phyloP scores from a whole-genome alignment of 1,139 yeast genomes.

The Candida sp. region DNA sequence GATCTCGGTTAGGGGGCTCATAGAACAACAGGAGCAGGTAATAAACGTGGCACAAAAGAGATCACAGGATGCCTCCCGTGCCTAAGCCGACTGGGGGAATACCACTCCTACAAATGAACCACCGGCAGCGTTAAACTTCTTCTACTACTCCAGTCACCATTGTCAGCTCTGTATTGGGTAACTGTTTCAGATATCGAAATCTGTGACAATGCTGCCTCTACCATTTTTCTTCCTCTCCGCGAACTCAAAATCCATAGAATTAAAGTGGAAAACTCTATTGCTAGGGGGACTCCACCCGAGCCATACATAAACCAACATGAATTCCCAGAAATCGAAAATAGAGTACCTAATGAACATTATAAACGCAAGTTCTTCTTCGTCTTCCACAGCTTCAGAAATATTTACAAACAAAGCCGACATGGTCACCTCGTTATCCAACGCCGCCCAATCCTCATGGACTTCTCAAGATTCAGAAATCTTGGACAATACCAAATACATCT shows the following conservation, averaged over 20 bases:
- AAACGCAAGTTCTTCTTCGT: constrained; percentile 4
- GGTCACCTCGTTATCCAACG: constrained; percentile 3
- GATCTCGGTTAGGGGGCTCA: too few relatives aligned
- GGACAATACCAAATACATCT: constrained; percentile 19
- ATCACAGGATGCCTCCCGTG: too few relatives aligned
- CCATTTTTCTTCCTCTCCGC: background rate
- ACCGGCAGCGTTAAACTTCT: too few relatives aligned
- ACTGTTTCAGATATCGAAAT: background rate
- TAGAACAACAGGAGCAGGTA: too few relatives aligned
- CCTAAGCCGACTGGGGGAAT: too few relatives aligned
- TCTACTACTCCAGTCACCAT: background rate
- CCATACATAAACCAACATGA: constrained; percentile 5
- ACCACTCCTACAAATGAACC: too few relatives aligned
- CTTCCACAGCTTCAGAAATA: background rate
- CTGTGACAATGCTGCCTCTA: background rate
- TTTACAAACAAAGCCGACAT: constrained; percentile 3
- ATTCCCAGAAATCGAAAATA: constrained; percentile 1
- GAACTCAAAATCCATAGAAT: background rate
- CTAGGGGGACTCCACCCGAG: background rate
- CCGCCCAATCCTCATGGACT: background rate
- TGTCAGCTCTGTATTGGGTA: constrained; percentile 6
- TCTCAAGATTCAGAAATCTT: constrained; percentile 6
- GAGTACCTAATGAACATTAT: constrained; percentile 11
- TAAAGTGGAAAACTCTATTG: background rate
- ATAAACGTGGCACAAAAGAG: too few relatives aligned